phyloP scores from a whole-genome alignment of 2,329 filamentous ascomycete genomes.

The Penicillium sp. region DNA sequence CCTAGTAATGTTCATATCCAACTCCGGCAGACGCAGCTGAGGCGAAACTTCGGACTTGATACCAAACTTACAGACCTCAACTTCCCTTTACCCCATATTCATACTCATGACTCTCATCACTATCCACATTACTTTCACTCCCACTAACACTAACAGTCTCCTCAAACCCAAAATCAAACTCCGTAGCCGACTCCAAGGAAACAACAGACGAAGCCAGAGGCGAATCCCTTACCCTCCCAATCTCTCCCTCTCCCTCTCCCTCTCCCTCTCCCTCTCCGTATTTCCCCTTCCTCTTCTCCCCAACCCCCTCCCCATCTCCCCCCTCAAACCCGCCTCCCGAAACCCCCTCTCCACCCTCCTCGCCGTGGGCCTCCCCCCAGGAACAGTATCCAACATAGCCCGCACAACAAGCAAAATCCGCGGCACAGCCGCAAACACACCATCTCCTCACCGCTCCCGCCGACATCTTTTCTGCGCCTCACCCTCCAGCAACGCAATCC shows the following conservation, averaged over 20 bases:
- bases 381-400: conserved; percentile 39
- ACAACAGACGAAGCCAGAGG: not conserved
- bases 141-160: conserved; percentile 14
- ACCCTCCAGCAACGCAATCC: conserved; percentile 54
- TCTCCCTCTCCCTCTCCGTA: not conserved
- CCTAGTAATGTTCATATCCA: conserved; percentile 19
- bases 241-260: not conserved
- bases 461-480: conserved; percentile 44
- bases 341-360: conserved; percentile 31
- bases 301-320: not conserved
- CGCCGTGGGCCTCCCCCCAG: conserved; percentile 33
- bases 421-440: conserved; percentile 38
- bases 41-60: conserved; percentile 15
- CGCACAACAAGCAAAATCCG: conserved; percentile 40
- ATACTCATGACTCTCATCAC: not conserved
- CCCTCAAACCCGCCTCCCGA: conserved; percentile 11
- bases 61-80: not conserved
- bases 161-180: conserved; percentile 26
- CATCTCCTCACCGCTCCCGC: conserved; percentile 31
- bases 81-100: not conserved
- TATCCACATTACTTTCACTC: conserved; percentile 12
- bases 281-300: not conserved
- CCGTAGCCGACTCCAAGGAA: conserved; percentile 11
- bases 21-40: conserved; percentile 16
- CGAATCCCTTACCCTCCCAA: not conserved